These are phyloP conservation scores for Diaporthe sp. DNA, from an alignment of 2,329 filamentous ascomycete genomes.

Conservation along the genomic window DNA sequence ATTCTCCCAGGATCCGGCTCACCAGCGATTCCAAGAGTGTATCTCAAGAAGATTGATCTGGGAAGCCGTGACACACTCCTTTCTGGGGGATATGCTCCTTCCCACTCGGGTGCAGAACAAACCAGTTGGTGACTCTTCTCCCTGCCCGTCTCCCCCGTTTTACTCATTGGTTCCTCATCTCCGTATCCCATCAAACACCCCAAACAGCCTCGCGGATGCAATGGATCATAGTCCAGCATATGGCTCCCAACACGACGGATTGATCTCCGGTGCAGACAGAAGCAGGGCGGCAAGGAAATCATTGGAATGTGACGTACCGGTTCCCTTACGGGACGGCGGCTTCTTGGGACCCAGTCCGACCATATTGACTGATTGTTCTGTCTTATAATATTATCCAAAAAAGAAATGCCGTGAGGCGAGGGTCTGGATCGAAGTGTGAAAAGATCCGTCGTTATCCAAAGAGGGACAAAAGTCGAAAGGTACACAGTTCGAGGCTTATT, in stretches of 20 bases:
- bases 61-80: not conserved
- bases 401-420: not conserved
- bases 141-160: not conserved
- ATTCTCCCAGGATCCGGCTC: not conserved
- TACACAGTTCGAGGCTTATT: not conserved
- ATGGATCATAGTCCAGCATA: not conserved
- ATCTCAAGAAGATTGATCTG: not conserved
- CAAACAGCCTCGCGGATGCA: not conserved
- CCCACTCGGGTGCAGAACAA: conserved; percentile 23
- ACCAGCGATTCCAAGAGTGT: not conserved
- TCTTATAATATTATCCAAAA: not conserved
- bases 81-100: conserved; percentile 5
- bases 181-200: not conserved
- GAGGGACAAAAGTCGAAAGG: not conserved
- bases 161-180: not conserved
- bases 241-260: not conserved
- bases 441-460: conserved; percentile 11
- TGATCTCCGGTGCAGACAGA: not conserved
- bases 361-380: conserved; percentile 59
- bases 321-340: conserved; percentile 70
- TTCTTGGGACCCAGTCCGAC: conserved; percentile 75
- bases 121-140: not conserved
- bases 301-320: conserved; percentile 48
- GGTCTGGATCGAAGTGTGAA: not conserved
- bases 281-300: conserved; percentile 10